Evolutionary conservation across 768 basidiomycete species (phyloP), one percentile per base, ranked within the genome.

Genomic region (Strobilomyces dryophilus): DNA sequence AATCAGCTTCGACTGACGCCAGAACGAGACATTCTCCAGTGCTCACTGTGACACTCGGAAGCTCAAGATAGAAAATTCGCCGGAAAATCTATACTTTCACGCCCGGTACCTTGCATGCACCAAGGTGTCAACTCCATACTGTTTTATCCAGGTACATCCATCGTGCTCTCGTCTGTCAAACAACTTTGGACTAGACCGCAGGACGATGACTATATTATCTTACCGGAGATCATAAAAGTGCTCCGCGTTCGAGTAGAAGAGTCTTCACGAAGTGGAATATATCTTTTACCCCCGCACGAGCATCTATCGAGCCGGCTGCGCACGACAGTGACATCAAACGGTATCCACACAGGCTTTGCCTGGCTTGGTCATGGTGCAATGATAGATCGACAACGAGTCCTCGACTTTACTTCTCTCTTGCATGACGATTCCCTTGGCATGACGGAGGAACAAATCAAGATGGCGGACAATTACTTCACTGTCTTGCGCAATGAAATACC

Each of bases 381-480:
- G 50, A 65, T 87, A 51, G 70, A 60, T 52, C 73, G 72, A 45
- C 71, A 73, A 18, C 66, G 69, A 49, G 77, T 72, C 15, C 65
- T 68, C 15, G 69, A 72, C 17, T 87, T 85, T 61, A 64, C 85
- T 17, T 63, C 67, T 14, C 72, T 85, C 40, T 63, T 85, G 57
- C 59, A 61, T 20, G 47, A 55, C 5, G 52, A 69, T 5, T 31
- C 49, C 18, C 65, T 84, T 34, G 72, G 78, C 34, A 65, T 74
- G 36, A 73, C 79, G 0, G 65, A 73, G 4, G 79, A 80, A 35
- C 76, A 84, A 56, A 68, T 74, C 60, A 74, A 77, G 57, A 86
- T 85, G 83, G 82, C 84, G 4, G 86, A 87, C 62, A 87, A 87
- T 55, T 85, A 85, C 58, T 87, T 79, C 61, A 73, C 83, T 1